Conservation (phyloP, 73 alveolate genomes). For the Durusdinium trenchii region DNA sequence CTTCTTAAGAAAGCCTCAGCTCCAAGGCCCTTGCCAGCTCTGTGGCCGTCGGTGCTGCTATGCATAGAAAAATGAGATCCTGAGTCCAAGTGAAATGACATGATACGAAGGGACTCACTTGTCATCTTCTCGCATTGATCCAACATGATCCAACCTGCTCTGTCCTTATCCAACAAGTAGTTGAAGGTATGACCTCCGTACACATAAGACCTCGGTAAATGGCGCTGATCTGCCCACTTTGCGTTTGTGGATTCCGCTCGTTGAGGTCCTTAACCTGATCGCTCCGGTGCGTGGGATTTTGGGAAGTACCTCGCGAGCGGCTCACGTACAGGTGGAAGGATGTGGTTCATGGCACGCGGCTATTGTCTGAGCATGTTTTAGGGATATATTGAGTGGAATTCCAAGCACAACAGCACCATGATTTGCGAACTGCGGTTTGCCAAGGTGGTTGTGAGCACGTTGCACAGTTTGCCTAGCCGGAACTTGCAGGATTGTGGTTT, state of each 20-base stretch:
- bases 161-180: slow-evolving; percentile 71
- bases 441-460: too few species aligned
- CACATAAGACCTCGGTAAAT: slow-evolving; percentile 44
- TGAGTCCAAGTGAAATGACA: background rate
- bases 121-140: too few species aligned
- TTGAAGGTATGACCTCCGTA: slow-evolving; percentile 90
- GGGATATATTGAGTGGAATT: too few species aligned
- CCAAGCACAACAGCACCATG: too few species aligned
- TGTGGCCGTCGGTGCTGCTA: slow-evolving; percentile 72
- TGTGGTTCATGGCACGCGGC: too few species aligned
- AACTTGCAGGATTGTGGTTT: too few species aligned
- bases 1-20: too few species aligned
- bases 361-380: too few species aligned
- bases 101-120: background rate
- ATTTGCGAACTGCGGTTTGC: too few species aligned
- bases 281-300: slow-evolving; percentile 90
- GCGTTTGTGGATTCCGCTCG: background rate
- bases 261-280: background rate
- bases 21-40: background rate
- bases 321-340: too few species aligned
- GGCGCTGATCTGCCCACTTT: background rate
- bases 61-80: slow-evolving; percentile 85
- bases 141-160: too few species aligned
- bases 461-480: too few species aligned
- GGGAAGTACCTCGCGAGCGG: slow-evolving; percentile 79